Percentiles rank a stretch among this genome's conserved stretches.
Conservation (phyloP, 2,329 filamentous ascomycete genomes). For the Decorospora gaudefroyi region DNA sequence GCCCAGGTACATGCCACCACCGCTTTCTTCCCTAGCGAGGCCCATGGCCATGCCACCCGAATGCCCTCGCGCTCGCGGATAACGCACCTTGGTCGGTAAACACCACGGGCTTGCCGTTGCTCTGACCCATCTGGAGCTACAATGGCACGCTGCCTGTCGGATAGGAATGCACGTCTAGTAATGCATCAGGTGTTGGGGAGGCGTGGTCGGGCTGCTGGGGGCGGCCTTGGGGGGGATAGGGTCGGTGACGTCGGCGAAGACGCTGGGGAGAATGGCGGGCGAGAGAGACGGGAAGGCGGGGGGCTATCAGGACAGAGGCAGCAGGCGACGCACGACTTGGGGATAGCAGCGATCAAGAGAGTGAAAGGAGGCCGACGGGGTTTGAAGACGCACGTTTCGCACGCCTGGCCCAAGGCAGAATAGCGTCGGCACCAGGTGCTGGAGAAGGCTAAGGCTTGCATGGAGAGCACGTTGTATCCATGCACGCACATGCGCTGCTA, state of each 20-base stretch:
- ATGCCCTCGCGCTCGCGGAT: neutral
- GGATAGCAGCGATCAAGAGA: slow-evolving; percentile 7
- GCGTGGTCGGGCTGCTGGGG: slow-evolving; percentile 4
- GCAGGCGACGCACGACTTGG: slow-evolving; percentile 1
- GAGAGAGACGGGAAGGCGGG: slow-evolving; percentile 6
- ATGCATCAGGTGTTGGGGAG: slow-evolving; percentile 30
- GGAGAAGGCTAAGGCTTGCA: slow-evolving; percentile 8
- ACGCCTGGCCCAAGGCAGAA: slow-evolving; percentile 22
- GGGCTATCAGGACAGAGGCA: slow-evolving; percentile 14
- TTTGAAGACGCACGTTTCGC: slow-evolving; percentile 32
- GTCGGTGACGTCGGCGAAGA: slow-evolving; percentile 11
- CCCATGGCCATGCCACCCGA: too few species aligned
- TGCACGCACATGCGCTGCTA: slow-evolving; percentile 3
- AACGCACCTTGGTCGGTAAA: slow-evolving; percentile 86
- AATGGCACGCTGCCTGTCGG: slow-evolving; percentile 31
- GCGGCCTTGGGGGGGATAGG: slow-evolving; percentile 12
- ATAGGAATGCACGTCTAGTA: slow-evolving; percentile 20
- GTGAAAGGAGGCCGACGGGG: slow-evolving; percentile 34
- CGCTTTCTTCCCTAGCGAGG: slow-evolving; percentile 1
- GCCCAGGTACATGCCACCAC: slow-evolving; percentile 4
- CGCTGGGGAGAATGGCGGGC: slow-evolving; percentile 7
- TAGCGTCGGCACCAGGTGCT: slow-evolving; percentile 17
- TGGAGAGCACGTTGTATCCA: slow-evolving; percentile 17
- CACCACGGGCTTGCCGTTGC: slow-evolving; percentile 89
- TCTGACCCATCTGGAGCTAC: slow-evolving; percentile 76